Evolutionary conservation across 768 basidiomycete species (phyloP).

Genomic region (Leccinum imitatum): DNA sequence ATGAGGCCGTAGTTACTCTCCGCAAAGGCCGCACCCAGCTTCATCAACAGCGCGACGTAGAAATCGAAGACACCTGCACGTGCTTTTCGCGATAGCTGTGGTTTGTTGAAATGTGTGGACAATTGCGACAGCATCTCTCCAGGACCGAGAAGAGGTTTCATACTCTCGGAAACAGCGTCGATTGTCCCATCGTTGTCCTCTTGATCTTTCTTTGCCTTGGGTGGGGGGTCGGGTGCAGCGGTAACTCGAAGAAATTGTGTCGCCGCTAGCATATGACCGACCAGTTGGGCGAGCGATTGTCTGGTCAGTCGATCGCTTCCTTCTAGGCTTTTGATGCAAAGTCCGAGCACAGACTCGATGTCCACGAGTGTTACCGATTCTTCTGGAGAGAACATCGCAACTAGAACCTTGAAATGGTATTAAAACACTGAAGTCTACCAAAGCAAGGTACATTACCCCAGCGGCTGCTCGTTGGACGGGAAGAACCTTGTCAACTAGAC

Average conservation of each 20-base stretch:
- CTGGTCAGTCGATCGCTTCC: conserved; percentile 79
- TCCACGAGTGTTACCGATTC: conserved; percentile 61
- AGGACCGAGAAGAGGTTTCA: conserved; percentile 68
- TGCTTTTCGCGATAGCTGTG: conserved; percentile 61
- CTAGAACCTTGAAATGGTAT: conserved; percentile 44
- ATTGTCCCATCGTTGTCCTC: conserved; percentile 58
- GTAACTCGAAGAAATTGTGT: conserved; percentile 71
- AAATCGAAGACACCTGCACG: conserved; percentile 88
- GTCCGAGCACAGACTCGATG: conserved; percentile 68
- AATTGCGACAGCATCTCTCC: conserved; percentile 82
- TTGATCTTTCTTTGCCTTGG: conserved; percentile 63
- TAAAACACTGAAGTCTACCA: conserved; percentile 9
- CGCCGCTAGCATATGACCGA: conserved; percentile 79
- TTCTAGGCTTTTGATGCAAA: conserved; percentile 77
- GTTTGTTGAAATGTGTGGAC: conserved; percentile 78
- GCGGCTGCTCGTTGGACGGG: conserved; percentile 84
- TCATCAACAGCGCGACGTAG: conserved; percentile 73
- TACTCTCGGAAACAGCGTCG: conserved; percentile 47
- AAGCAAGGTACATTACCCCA: conserved; percentile 48
- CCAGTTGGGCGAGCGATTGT: conserved; percentile 73
- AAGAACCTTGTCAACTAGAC: conserved; percentile 77
- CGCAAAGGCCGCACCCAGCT: conserved; percentile 74
- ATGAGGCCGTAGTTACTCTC: conserved; percentile 83
- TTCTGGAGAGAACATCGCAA: conserved; percentile 57
- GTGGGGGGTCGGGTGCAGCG: conserved; percentile 43